Evolutionary conservation across 1,284 basidiomycete species (phyloP).

Genomic region (Marasmius sp.): DNA sequence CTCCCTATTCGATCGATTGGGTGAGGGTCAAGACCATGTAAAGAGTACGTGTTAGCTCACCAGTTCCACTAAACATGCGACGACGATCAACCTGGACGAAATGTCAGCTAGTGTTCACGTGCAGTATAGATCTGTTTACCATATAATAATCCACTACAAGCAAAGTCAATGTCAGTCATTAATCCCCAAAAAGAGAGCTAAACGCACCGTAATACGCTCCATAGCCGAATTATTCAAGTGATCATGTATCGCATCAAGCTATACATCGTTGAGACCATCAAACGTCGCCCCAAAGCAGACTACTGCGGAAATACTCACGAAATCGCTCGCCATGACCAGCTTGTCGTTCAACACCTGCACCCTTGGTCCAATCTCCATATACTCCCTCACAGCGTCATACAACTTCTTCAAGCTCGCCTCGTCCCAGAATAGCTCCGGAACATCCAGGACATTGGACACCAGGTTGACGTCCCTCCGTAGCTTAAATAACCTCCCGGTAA

Average conservation of each 20-base stretch:
- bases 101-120: conserved; percentile 2
- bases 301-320: conserved; percentile 51
- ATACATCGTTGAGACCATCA: conserved; percentile 12
- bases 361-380: conserved; percentile 88
- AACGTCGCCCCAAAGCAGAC: neutral
- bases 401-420: conserved; percentile 88
- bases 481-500: conserved; percentile 89
- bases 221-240: conserved; percentile 90
- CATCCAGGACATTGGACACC: conserved; percentile 92
- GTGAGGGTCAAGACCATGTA: conserved; percentile 3
- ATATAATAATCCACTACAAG: conserved; percentile 83
- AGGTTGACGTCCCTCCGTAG: conserved; percentile 89
- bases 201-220: conserved; percentile 73
- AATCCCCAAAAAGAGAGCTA: neutral
- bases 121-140: conserved; percentile 44
- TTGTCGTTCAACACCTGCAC: conserved; percentile 91
- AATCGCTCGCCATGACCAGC: conserved; percentile 83
- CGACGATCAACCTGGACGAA: conserved; percentile 74
- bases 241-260: conserved; percentile 93
- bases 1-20: conserved; percentile 50
- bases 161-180: neutral
- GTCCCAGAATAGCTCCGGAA: conserved; percentile 94
- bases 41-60: conserved; percentile 39
- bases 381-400: conserved; percentile 93
- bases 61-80: conserved; percentile 82